These are phyloP conservation scores for Leersia perrieri DNA, from an alignment of 176 grass and related monocot species.

Conservation along the genomic window DNA sequence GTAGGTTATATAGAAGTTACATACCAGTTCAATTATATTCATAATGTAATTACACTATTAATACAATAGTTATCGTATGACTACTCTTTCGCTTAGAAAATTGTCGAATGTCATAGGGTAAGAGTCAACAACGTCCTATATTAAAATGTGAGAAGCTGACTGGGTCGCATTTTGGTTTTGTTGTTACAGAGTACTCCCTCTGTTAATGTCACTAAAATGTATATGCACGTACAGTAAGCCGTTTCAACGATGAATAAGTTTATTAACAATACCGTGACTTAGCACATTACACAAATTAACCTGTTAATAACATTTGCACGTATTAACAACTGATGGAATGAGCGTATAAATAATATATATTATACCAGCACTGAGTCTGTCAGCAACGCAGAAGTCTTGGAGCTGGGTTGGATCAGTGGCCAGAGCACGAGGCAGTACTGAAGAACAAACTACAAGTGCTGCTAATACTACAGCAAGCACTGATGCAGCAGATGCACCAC, in stretches of 20 bases:
- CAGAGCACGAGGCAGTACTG: conserved; percentile 26
- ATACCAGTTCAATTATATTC: too few species aligned
- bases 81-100: too few species aligned
- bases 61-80: too few species aligned
- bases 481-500: conserved; percentile 12
- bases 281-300: neutral
- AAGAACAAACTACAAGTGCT: neutral
- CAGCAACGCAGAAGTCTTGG: conserved; percentile 80
- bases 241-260: neutral
- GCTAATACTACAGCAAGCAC: conserved; percentile 22
- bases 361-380: conserved; percentile 41
- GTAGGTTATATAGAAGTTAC: too few species aligned
- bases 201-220: too few species aligned
- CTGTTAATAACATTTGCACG: neutral
- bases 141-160: too few species aligned
- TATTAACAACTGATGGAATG: neutral
- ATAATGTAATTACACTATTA: too few species aligned
- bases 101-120: too few species aligned
- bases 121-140: too few species aligned
- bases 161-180: too few species aligned
- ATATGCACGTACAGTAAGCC: neutral
- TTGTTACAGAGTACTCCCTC: too few species aligned
- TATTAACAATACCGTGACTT: neutral
- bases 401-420: conserved; percentile 55
- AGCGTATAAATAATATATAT: neutral